Percentiles rank a stretch among this genome's conserved stretches.
Conservation (phyloP, 345 rosid species). For the Capsella bursapastoris region DNA sequence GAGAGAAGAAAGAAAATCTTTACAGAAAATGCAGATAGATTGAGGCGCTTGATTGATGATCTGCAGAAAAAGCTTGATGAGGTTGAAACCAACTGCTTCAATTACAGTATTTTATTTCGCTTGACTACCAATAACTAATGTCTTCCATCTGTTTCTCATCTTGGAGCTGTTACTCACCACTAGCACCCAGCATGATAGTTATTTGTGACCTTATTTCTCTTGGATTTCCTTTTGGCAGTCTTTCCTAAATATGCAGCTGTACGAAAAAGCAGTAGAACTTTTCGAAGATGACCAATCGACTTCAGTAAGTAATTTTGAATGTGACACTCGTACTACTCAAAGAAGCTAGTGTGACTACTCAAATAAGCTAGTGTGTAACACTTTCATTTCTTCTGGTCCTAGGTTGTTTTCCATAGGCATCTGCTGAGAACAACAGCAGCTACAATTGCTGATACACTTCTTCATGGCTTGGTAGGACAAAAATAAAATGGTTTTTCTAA, state of each 20-base stretch:
- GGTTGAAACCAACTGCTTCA: constrained; percentile 52
- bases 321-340: neutral
- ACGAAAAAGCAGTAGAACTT: constrained; percentile 86
- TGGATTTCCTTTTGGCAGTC: constrained; percentile 57
- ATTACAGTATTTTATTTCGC: neutral
- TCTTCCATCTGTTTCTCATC: constrained; percentile 29
- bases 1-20: constrained; percentile 84
- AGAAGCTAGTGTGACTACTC: neutral
- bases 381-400: constrained; percentile 36
- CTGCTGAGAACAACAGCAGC: constrained; percentile 82
- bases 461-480: constrained; percentile 70
- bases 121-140: neutral
- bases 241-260: constrained; percentile 87
- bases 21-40: constrained; percentile 85
- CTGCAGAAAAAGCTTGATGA: constrained; percentile 92
- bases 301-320: constrained; percentile 64
- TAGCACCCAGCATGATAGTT: no score
- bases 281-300: constrained; percentile 89
- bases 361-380: constrained; percentile 6
- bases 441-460: constrained; percentile 66
- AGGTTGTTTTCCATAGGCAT: constrained; percentile 92
- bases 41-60: constrained; percentile 74
- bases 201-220: constrained; percentile 3
- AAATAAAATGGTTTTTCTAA: constrained; percentile 11
- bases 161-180: no score